phyloP scores from a whole-genome alignment of 2,329 filamentous ascomycete species.

The Byssothecium circinans region DNA sequence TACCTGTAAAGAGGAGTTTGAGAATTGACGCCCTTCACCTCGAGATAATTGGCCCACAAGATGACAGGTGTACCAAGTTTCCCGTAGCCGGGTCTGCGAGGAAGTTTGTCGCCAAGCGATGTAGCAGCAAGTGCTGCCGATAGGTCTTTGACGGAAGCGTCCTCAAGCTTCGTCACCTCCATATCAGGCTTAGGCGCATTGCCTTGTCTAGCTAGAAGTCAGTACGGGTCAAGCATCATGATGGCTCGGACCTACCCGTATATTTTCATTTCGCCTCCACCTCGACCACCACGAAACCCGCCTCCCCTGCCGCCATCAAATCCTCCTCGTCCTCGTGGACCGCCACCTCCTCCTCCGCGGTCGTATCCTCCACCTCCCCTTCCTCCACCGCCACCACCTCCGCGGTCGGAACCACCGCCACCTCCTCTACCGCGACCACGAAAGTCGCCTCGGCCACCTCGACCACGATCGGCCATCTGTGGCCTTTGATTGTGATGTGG shows the following conservation, averaged over 20 bases:
- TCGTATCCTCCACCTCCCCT: constrained; percentile 11
- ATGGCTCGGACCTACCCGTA: constrained; percentile 23
- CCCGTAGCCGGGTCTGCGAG: constrained; percentile 37
- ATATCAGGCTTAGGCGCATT: constrained; percentile 37
- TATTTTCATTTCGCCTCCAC: constrained; percentile 8
- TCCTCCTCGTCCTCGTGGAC: constrained; percentile 4
- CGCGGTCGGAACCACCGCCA: constrained; percentile 9
- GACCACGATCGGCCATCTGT: constrained; percentile 23
- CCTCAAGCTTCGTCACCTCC: constrained; percentile 33
- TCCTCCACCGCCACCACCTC: constrained; percentile 16
- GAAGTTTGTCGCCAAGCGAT: constrained; percentile 24
- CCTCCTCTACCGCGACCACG: constrained; percentile 17
- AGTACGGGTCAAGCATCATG: not conserved
- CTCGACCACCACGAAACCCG: too few species aligned
- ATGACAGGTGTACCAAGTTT: constrained; percentile 41
- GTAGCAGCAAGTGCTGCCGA: constrained; percentile 23
- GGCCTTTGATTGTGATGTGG: not conserved
- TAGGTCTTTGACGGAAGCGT: constrained; percentile 36
- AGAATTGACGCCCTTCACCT: constrained; percentile 36
- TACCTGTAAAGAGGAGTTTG: constrained; percentile 32
- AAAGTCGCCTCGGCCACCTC: constrained; percentile 14
- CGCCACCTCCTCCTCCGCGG: constrained; percentile 7
- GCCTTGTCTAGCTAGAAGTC: constrained; percentile 22
- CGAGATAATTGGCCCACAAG: constrained; percentile 47
- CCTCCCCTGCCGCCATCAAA: too few species aligned